These are phyloP conservation scores for Carallia brachiata DNA, from an alignment of 345 rosid genomes.

Conservation along the genomic window DNA sequence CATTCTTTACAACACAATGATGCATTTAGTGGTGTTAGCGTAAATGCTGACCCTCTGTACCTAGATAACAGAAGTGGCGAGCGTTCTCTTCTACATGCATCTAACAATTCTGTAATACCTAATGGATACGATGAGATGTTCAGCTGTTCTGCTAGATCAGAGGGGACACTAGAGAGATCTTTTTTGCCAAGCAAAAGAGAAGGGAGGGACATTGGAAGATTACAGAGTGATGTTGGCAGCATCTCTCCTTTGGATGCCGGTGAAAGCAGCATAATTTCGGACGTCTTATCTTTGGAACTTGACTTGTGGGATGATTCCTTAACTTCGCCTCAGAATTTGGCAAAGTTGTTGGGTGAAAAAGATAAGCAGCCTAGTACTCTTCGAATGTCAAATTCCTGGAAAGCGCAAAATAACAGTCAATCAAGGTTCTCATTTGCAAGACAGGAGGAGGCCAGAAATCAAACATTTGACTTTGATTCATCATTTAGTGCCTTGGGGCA, in stretches of 20 bases:
- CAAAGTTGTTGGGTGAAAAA: slow-evolving; percentile 15
- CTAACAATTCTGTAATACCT: slow-evolving; percentile 32
- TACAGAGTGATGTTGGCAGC: slow-evolving; percentile 15
- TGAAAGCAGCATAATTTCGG: slow-evolving; percentile 41
- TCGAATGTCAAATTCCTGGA: slow-evolving; percentile 17
- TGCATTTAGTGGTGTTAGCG: slow-evolving; percentile 18
- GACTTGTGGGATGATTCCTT: slow-evolving; percentile 24
- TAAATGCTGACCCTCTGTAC: slow-evolving; percentile 32
- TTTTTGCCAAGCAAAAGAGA: slow-evolving; percentile 34
- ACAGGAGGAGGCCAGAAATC: slow-evolving; percentile 55
- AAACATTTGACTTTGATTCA: slow-evolving; percentile 34
- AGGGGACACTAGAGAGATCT: slow-evolving; percentile 30
- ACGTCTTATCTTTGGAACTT: slow-evolving; percentile 23
- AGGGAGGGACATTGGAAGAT: slow-evolving; percentile 19
- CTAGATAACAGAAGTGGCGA: slow-evolving; percentile 37
- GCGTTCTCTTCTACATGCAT: slow-evolving; percentile 15
- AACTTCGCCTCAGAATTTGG: slow-evolving; percentile 22
- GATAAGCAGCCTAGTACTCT: slow-evolving; percentile 10
- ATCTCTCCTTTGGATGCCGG: slow-evolving; percentile 35
- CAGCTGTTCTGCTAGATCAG: slow-evolving; percentile 34
- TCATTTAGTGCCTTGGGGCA: slow-evolving; percentile 23
- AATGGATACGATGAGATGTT: slow-evolving; percentile 49
- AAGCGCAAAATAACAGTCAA: slow-evolving; percentile 15
- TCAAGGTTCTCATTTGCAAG: slow-evolving; percentile 44
- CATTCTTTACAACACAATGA: slow-evolving; percentile 36